phyloP scores from a whole-genome alignment of 2,329 filamentous ascomycete species.

The Metarhizium humberi region DNA sequence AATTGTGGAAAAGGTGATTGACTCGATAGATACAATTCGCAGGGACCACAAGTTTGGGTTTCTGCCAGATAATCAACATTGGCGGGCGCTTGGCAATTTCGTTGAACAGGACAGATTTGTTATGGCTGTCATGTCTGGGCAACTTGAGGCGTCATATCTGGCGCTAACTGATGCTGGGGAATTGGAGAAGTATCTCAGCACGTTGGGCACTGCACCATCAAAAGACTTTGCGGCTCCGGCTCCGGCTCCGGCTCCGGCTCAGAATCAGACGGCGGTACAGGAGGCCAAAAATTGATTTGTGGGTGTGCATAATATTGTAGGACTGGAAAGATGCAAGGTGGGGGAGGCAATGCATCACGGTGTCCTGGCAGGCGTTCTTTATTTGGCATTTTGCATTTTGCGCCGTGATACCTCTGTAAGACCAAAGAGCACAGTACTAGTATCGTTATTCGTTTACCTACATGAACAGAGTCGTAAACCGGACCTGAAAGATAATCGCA shows the following conservation, averaged over 20 bases:
- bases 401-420: conserved; percentile 4
- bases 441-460: neutral
- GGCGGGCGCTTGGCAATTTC: conserved; percentile 21
- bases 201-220: conserved; percentile 16
- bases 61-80: conserved; percentile 24
- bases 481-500: no score
- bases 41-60: conserved; percentile 17
- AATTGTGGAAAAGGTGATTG: conserved; percentile 13
- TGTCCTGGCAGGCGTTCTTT: neutral
- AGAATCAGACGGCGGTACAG: neutral
- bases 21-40: conserved; percentile 16
- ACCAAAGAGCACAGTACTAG: neutral
- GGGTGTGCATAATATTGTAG: neutral
- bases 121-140: conserved; percentile 17
- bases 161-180: conserved; percentile 16
- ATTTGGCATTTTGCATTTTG: neutral
- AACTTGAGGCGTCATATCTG: conserved; percentile 17
- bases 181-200: conserved; percentile 16
- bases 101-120: conserved; percentile 20
- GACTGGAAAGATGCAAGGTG: neutral
- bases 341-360: neutral
- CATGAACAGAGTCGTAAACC: neutral
- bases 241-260: neutral
- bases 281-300: neutral
- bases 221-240: conserved; percentile 14